phyloP scores from a whole-genome alignment of 106 monocot species.

The Narthecium ossifragum region DNA sequence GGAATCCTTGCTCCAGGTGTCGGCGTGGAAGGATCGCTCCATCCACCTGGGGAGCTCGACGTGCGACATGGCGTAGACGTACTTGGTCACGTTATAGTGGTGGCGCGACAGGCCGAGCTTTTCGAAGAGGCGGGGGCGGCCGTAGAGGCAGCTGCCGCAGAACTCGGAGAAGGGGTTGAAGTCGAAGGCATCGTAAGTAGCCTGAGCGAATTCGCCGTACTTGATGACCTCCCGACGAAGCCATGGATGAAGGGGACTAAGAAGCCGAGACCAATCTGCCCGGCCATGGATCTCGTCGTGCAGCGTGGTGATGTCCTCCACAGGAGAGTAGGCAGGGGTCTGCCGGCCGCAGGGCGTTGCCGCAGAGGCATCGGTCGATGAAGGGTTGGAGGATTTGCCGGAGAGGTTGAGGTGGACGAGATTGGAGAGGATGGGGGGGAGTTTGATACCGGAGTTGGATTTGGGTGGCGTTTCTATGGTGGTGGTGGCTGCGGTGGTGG shows the following conservation, averaged over 20 bases:
- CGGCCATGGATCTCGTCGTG: conserved; percentile 28
- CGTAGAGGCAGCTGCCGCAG: conserved; percentile 54
- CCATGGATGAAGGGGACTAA: conserved; percentile 40
- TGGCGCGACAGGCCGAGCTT: conserved; percentile 25
- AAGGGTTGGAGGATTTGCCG: neutral
- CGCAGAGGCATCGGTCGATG: neutral
- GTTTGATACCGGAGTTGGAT: conserved; percentile 14
- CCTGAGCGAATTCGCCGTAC: conserved; percentile 70
- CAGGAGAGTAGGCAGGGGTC: conserved; percentile 30
- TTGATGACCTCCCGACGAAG: conserved; percentile 64
- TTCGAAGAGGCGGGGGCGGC: conserved; percentile 23
- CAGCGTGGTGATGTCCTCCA: conserved; percentile 45
- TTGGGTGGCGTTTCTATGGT: conserved; percentile 1
- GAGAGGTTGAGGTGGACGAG: conserved; percentile 18
- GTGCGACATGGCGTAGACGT: conserved; percentile 67
- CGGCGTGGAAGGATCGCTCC: conserved; percentile 22
- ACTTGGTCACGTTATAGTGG: conserved; percentile 44
- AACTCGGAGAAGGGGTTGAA: conserved; percentile 35
- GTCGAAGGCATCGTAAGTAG: conserved; percentile 82
- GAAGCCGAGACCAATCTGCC: conserved; percentile 41
- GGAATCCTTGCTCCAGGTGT: conserved; percentile 56
- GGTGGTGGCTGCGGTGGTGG: conserved; percentile 4
- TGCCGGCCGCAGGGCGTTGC: neutral
- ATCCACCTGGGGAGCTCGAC: conserved; percentile 42
- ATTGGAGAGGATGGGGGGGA: conserved; percentile 20